A percentile compares a stretch with the other conserved stretches of the same genome.
phyloP scores from a whole-genome alignment of 202 grass and related monocot genomes.

The Dendrocalamus latiflorus region DNA sequence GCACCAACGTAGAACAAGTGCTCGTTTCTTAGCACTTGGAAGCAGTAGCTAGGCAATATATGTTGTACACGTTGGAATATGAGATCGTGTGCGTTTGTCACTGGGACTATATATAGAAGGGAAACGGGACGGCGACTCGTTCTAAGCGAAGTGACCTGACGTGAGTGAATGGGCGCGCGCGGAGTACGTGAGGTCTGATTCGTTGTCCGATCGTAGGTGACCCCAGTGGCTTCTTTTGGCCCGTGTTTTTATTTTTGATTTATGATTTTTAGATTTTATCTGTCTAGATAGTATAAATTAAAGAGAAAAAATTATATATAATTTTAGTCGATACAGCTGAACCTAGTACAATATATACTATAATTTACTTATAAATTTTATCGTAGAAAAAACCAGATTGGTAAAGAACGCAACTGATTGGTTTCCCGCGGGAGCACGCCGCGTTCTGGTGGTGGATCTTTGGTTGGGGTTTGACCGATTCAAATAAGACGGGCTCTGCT shows the following conservation, averaged over 20 bases:
- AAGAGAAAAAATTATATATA: no score
- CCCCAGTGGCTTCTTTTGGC: no score
- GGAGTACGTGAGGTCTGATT: background rate
- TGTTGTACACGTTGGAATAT: background rate
- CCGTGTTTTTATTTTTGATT: no score
- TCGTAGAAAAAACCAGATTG: no score
- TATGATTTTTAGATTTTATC: no score
- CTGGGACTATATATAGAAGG: background rate
- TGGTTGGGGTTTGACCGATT: slow-evolving; percentile 5
- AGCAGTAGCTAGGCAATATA: background rate
- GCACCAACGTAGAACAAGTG: no score
- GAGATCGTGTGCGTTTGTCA: background rate
- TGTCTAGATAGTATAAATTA: no score
- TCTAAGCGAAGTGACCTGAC: background rate
- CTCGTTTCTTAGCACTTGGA: background rate
- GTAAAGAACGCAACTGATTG: no score
- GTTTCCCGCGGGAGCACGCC: background rate
- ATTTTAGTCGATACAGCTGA: no score
- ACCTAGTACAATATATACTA: no score
- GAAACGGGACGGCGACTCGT: background rate
- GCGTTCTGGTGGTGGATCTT: background rate
- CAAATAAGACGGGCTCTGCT: background rate
- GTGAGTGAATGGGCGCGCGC: background rate
- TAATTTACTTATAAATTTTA: no score
- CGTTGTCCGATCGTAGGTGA: no score